Evolutionary conservation across 345 rosid genomes (phyloP).

Genomic region (Cardamine chenopodiifolia): DNA sequence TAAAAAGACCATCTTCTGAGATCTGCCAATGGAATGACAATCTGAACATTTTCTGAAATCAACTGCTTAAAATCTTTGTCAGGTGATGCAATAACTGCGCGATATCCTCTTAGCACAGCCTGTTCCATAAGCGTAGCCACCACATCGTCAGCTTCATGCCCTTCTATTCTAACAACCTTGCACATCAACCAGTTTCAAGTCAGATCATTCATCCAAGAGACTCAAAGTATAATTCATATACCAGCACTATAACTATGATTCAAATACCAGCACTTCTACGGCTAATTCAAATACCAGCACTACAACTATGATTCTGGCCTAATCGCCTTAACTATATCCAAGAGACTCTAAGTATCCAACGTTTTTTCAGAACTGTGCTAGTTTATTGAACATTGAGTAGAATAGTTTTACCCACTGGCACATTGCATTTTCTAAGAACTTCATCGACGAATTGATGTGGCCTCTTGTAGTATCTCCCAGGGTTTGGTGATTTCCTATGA

Average conservation of each 20-base stretch:
- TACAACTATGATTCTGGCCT: not conserved
- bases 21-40: constrained; percentile 79
- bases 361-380: not conserved
- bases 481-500: constrained; percentile 56
- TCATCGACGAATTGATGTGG: constrained; percentile 53
- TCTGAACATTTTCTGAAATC: constrained; percentile 85
- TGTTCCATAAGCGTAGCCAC: constrained; percentile 78
- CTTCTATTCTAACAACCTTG: constrained; percentile 72
- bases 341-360: not conserved
- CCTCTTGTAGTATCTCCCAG: constrained; percentile 48
- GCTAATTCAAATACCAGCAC: too few relatives aligned
- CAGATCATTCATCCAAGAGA: constrained; percentile 10
- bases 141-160: constrained; percentile 92
- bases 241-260: not conserved
- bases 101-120: constrained; percentile 65
- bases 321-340: not conserved
- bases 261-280: not conserved
- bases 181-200: constrained; percentile 25
- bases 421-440: constrained; percentile 76
- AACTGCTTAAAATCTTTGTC: constrained; percentile 98
- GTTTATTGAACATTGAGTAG: not conserved
- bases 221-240: not conserved
- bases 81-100: constrained; percentile 83
- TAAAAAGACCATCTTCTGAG: constrained; percentile 88
- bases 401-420: constrained; percentile 65